Percentiles rank a stretch among this genome's conserved stretches.
Conservation (phyloP, 2,329 filamentous ascomycete species). For the Pseudogymnoascus sp. region DNA sequence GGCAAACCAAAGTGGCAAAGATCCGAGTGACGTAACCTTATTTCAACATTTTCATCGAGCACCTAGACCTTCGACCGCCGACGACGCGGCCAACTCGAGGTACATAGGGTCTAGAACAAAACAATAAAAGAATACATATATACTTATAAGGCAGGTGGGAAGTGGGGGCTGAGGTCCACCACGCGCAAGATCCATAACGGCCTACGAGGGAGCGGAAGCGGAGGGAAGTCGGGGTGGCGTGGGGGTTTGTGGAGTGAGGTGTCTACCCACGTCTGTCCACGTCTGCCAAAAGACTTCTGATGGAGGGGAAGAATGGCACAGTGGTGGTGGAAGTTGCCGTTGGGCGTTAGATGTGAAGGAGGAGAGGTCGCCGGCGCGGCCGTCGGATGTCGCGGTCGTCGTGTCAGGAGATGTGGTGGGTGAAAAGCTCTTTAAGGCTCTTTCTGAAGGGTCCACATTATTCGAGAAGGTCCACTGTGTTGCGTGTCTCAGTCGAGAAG, state of each 20-base stretch:
- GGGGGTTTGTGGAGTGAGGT: background rate
- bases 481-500: background rate
- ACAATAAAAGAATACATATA: background rate
- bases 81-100: background rate
- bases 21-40: conserved; percentile 5
- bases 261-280: background rate
- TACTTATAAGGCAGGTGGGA: background rate
- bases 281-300: background rate
- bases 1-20: conserved; percentile 1
- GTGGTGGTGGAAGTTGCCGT: background rate
- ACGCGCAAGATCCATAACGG: conserved; percentile 1
- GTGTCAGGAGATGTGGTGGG: background rate
- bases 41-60: background rate
- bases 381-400: background rate
- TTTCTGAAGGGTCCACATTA: background rate
- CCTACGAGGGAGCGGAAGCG: background rate
- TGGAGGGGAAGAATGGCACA: background rate
- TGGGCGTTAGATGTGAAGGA: background rate
- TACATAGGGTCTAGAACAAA: background rate
- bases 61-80: background rate
- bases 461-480: background rate
- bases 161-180: background rate
- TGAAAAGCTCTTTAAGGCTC: background rate
- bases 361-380: background rate
- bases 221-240: background rate